A percentile compares a stretch with the other conserved stretches of the same genome.
Evolutionary conservation across 2,329 filamentous ascomycete species (phyloP).

Genomic region (Trichoderma atroviride): DNA sequence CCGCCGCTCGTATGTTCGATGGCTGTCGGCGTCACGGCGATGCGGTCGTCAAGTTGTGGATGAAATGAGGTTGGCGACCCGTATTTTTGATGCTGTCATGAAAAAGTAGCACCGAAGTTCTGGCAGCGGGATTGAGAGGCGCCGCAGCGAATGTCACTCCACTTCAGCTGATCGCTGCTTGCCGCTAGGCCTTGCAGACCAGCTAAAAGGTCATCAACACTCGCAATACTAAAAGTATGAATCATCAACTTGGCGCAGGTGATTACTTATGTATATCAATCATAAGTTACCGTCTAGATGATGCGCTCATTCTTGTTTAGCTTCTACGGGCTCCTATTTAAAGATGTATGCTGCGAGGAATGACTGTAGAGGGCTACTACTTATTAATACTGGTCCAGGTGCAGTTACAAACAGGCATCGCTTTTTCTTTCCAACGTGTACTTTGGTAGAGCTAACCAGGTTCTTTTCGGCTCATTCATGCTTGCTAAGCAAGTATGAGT

Average conservation of each 20-base stretch:
- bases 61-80: neutral
- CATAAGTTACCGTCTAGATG: neutral
- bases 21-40: neutral
- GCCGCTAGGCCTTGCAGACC: neutral
- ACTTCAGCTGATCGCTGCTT: neutral
- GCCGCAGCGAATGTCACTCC: neutral
- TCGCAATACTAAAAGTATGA: neutral
- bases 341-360: neutral
- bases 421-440: slow-evolving; percentile 6
- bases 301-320: neutral
- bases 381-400: neutral
- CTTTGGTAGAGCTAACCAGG: neutral
- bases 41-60: neutral
- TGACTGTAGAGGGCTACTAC: neutral
- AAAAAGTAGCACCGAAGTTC: neutral
- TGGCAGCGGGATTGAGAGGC: neutral
- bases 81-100: slow-evolving; percentile 5
- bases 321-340: neutral
- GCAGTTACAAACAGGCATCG: neutral
- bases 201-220: neutral
- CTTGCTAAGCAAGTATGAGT: neutral
- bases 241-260: neutral
- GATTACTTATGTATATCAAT: neutral
- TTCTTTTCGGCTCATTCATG: neutral
- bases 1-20: neutral